Conservation (phyloP, 73 alveolate species). For the Diophrys sp. region DNA sequence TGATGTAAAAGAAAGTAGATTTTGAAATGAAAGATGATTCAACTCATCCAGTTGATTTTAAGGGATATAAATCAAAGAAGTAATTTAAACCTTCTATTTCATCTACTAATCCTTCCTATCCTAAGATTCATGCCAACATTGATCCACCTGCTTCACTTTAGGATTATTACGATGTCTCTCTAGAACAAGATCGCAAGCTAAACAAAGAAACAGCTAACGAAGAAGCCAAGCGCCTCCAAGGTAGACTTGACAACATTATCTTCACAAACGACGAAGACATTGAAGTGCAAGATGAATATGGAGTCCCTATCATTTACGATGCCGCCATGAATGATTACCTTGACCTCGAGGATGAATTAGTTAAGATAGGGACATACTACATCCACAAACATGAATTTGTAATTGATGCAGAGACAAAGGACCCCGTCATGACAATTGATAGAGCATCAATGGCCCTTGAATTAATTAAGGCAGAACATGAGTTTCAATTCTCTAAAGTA, state of each 20-base stretch:
- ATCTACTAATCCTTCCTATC: slow-evolving; percentile 46
- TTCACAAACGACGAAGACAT: slow-evolving; percentile 29
- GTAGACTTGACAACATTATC: slow-evolving; percentile 29
- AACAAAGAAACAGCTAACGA: slow-evolving; percentile 34
- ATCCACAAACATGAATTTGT: slow-evolving; percentile 32
- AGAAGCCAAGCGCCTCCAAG: slow-evolving; percentile 43
- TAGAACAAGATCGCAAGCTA: slow-evolving; percentile 25
- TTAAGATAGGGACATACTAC: slow-evolving; percentile 45
- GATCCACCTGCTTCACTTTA: slow-evolving; percentile 16
- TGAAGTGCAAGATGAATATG: slow-evolving; percentile 48
- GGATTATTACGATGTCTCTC: slow-evolving; percentile 16
- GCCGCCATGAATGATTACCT: slow-evolving; percentile 46
- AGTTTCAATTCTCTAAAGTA: slow-evolving; percentile 42
- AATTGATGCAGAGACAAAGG: slow-evolving; percentile 32
- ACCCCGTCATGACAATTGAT: slow-evolving; percentile 35
- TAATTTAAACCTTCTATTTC: slow-evolving; percentile 35
- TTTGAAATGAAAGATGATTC: slow-evolving; percentile 19
- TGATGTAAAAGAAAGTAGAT: slow-evolving; percentile 11
- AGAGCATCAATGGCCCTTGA: slow-evolving; percentile 37
- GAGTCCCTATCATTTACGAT: slow-evolving; percentile 49
- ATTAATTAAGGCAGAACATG: slow-evolving; percentile 29
- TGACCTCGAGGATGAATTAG: slow-evolving; percentile 39
- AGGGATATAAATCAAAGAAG: slow-evolving; percentile 41
- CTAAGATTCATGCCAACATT: slow-evolving; percentile 41
- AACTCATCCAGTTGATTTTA: slow-evolving; percentile 12